Base-by-base conservation (phyloP, 768 basidiomycete genomes). In the Kwoniella dejecticola region DNA sequence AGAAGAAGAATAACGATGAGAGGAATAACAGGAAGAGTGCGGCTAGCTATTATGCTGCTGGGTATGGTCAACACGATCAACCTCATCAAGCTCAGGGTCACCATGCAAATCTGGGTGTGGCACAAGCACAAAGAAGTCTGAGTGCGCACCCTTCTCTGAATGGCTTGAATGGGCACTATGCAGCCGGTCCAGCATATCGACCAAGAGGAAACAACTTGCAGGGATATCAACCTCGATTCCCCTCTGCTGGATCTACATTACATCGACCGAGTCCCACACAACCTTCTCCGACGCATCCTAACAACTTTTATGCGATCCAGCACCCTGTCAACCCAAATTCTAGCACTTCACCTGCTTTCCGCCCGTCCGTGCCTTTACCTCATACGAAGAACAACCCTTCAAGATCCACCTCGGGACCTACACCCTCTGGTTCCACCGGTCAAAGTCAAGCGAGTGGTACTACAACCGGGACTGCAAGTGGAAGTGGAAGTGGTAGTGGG, bases 191-290 rank as follows among this genome's bases (percentile, higher is more conserved):
- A 3, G 64, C 64, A 17, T 71, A 64, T 42, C 44, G 70, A 48
- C 70, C 70, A 38, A 44, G 69, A 45, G 64, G 68, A 17, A 50
- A 19, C 27, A 57, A 60, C 36, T 5, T 19, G 17, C 41, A 42
- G 19, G 70, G 70, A 10, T 72, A 69, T 64, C 68, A 68, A 52
- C 68, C 71, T 15, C 63, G 72, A 10, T 73, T 62, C 57, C 64
- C 69, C 17, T 71, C 72, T 12, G 67, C 70, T 30, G 70, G 68
- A 8, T 44, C 66, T 30, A 56, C 46, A 1, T 49, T 61, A 4
- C 21, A 45, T 19, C 42, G 58, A 45, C 58, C 58, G 1, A 29
- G 26, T n/a, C 55, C 50, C 13, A 36, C 62, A 23, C 68, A 66
- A 54, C 42, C 70, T 13, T 67, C 64, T 49, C 69, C 72, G 1